Percentiles rank a stretch among this genome's conserved stretches.
Evolutionary conservation across 202 grass and related monocot species (phyloP).

Genomic region (Carex sylvatica): DNA sequence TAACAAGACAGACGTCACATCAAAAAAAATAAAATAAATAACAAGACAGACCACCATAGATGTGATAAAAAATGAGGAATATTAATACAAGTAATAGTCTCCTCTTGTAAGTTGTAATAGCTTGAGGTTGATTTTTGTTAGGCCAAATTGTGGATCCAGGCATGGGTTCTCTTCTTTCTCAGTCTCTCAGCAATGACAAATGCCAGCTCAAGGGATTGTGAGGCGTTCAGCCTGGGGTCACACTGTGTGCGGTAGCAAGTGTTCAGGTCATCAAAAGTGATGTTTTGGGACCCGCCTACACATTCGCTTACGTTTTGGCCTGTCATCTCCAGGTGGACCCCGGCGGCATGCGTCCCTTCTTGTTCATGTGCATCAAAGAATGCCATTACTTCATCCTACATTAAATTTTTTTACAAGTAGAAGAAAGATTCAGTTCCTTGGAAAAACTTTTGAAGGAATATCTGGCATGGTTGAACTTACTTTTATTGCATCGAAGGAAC

Average conservation of each 20-base stretch:
- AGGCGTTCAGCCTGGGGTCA: constrained; percentile 72
- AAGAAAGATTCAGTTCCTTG: neutral
- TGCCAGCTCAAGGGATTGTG: constrained; percentile 56
- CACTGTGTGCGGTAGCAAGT: constrained; percentile 61
- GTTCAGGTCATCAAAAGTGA: constrained; percentile 59
- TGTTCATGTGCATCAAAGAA: constrained; percentile 77
- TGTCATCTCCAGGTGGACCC: constrained; percentile 81
- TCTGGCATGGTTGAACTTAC: constrained; percentile 30
- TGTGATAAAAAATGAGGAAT: neutral
- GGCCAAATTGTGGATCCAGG: neutral
- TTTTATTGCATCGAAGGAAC: constrained; percentile 58
- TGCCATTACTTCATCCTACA: constrained; percentile 58
- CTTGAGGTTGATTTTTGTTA: neutral
- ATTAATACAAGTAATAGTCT: neutral
- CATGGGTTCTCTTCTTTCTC: constrained; percentile 39
- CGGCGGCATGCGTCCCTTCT: constrained; percentile 66
- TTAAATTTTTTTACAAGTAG: neutral
- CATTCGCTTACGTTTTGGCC: constrained; percentile 78
- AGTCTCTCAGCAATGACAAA: constrained; percentile 62
- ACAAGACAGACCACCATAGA: neutral
- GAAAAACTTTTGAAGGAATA: neutral
- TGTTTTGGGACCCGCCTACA: constrained; percentile 56
- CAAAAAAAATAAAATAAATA: no score
- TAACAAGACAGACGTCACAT: neutral
- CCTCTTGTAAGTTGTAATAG: neutral